Evolutionary conservation across 164 flowering plant species (phyloP).

Genomic region (Malania oleifera): DNA sequence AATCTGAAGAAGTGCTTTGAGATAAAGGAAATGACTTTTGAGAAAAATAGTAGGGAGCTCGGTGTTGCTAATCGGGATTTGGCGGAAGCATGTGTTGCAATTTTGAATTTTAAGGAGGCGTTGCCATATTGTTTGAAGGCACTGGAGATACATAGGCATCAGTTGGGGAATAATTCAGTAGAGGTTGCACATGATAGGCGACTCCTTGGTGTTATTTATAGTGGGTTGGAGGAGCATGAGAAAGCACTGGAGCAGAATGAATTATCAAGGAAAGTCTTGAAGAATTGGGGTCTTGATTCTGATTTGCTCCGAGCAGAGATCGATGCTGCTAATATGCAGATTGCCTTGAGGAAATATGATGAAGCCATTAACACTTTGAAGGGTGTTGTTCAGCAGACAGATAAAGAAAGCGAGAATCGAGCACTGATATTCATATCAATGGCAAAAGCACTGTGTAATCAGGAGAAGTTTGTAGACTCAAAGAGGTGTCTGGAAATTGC

Average conservation of each 20-base stretch:
- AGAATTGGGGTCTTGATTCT: slow-evolving; percentile 64
- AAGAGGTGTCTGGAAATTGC: slow-evolving; percentile 77
- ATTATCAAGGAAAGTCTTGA: slow-evolving; percentile 62
- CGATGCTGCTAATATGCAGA: slow-evolving; percentile 85
- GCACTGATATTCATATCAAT: slow-evolving; percentile 64
- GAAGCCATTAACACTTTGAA: slow-evolving; percentile 66
- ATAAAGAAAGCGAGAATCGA: slow-evolving; percentile 69
- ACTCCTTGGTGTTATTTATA: slow-evolving; percentile 77
- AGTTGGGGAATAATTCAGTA: slow-evolving; percentile 65
- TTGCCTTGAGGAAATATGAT: slow-evolving; percentile 73
- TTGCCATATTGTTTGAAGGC: slow-evolving; percentile 72
- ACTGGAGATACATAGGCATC: slow-evolving; percentile 54
- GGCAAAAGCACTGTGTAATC: slow-evolving; percentile 74
- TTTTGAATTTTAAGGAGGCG: slow-evolving; percentile 81
- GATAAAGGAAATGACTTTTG: slow-evolving; percentile 62
- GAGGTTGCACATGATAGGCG: slow-evolving; percentile 89
- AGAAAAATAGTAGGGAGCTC: slow-evolving; percentile 58
- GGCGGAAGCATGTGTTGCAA: slow-evolving; percentile 70
- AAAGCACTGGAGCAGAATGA: slow-evolving; percentile 83
- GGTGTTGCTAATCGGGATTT: slow-evolving; percentile 69
- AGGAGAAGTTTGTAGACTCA: slow-evolving; percentile 59
- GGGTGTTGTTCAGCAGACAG: slow-evolving; percentile 62
- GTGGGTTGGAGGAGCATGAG: slow-evolving; percentile 75
- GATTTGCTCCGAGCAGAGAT: slow-evolving; percentile 81
- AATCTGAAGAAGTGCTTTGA: slow-evolving; percentile 65